Conservation (phyloP, 1,284 basidiomycete genomes). For the Ustilago tritici region DNA sequence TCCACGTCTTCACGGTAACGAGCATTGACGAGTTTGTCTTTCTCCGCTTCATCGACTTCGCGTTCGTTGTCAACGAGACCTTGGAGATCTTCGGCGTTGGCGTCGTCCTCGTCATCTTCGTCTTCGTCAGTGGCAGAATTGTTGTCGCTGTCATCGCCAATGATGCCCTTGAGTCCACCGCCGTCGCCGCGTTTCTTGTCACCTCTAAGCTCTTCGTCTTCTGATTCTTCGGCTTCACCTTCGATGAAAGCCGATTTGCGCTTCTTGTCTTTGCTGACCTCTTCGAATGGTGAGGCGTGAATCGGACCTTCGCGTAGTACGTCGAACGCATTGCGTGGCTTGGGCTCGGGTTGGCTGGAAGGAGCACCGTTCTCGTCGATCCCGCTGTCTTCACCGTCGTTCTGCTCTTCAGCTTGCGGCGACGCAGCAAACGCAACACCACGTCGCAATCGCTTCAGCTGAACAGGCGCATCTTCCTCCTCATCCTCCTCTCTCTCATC, state of each 20-base stretch:
- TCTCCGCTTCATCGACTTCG: constrained; percentile 61
- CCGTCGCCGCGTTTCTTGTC: constrained; percentile 38
- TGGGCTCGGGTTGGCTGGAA: constrained; percentile 35
- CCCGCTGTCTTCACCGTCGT: constrained; percentile 16
- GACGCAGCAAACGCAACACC: constrained; percentile 8
- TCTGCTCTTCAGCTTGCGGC: not conserved
- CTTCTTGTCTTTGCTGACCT: constrained; percentile 26
- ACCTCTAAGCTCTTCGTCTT: constrained; percentile 58
- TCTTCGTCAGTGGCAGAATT: constrained; percentile 35
- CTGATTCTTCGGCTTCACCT: constrained; percentile 68
- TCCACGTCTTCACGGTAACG: constrained; percentile 59
- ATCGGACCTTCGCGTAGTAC: constrained; percentile 21
- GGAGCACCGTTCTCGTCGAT: constrained; percentile 32
- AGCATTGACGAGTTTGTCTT: constrained; percentile 56
- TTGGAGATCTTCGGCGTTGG: constrained; percentile 60
- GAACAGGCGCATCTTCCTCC: constrained; percentile 24
- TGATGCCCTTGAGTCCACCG: constrained; percentile 61
- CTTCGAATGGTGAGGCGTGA: not conserved
- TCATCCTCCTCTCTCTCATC: constrained; percentile 25
- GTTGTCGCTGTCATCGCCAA: constrained; percentile 49
- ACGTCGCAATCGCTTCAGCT: constrained; percentile 44
- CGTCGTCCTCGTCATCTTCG: constrained; percentile 59
- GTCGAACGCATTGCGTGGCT: constrained; percentile 37
- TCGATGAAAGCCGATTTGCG: constrained; percentile 60
- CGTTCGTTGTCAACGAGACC: constrained; percentile 63